phyloP scores from a whole-genome alignment of 2,329 filamentous ascomycete species.

The Botrytis fabae region DNA sequence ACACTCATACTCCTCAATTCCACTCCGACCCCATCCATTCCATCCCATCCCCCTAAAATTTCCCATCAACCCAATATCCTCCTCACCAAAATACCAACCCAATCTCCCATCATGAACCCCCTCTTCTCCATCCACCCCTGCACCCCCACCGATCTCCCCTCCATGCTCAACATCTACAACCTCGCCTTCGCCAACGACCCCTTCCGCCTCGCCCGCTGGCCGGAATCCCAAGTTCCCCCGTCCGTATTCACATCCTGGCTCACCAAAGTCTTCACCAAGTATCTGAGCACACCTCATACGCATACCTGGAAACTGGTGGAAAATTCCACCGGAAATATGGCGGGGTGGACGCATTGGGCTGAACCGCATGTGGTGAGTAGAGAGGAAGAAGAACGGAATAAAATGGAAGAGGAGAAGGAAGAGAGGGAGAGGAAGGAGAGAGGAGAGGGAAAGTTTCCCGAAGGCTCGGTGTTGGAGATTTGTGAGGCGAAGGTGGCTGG shows the following conservation, averaged over 20 bases:
- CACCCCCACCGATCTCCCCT: conserved; percentile 39
- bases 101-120: background rate
- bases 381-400: background rate
- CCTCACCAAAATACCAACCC: background rate
- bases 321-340: conserved; percentile 34
- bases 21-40: no score
- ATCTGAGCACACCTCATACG: conserved; percentile 38
- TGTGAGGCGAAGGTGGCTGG: conserved; percentile 39
- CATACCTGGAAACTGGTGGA: conserved; percentile 43
- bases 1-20: background rate
- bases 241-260: conserved; percentile 38
- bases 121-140: conserved; percentile 28
- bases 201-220: conserved; percentile 37
- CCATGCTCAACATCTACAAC: conserved; percentile 39
- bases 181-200: conserved; percentile 35
- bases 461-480: conserved; percentile 39
- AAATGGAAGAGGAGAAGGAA: background rate
- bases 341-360: conserved; percentile 39
- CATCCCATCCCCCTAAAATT: background rate
- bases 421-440: conserved; percentile 1
- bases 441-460: conserved; percentile 33
- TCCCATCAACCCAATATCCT: background rate
- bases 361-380: conserved; percentile 11
- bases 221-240: conserved; percentile 22
- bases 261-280: conserved; percentile 33